These are phyloP conservation scores for Candida berthetii DNA, from an alignment of 805 yeast genomes.

Conservation along the genomic window DNA sequence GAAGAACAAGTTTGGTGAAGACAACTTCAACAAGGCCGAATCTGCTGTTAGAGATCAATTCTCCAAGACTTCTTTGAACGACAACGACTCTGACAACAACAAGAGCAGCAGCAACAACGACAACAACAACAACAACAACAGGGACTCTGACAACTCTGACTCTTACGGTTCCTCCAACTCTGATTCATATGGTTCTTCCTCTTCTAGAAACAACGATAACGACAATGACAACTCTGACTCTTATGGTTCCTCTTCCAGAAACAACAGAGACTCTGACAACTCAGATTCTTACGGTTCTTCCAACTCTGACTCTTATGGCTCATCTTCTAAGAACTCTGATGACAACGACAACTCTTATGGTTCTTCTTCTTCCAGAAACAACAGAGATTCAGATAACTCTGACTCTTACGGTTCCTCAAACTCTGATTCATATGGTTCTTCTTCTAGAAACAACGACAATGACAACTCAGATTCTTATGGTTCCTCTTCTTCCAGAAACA, in stretches of 20 bases:
- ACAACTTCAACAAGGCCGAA: slow-evolving; percentile 20
- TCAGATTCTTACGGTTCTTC: neutral
- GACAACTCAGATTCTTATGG: no score
- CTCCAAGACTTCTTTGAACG: slow-evolving; percentile 19
- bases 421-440: neutral
- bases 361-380: no score
- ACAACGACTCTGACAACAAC: slow-evolving; percentile 6
- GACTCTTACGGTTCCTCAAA: neutral
- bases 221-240: slow-evolving; percentile 13
- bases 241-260: slow-evolving; percentile 10
- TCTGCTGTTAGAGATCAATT: slow-evolving; percentile 19
- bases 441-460: neutral
- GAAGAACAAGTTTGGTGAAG: slow-evolving; percentile 19
- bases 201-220: neutral
- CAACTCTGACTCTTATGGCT: neutral
- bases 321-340: neutral
- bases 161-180: neutral
- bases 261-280: slow-evolving; percentile 4
- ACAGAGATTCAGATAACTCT: no score
- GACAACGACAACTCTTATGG: neutral
- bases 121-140: no score
- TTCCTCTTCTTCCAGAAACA: no score
- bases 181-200: neutral
- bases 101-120: slow-evolving; percentile 2
- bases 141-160: neutral